Conservation (phyloP, 345 rosid genomes). For the Aurinia saxatilis region DNA sequence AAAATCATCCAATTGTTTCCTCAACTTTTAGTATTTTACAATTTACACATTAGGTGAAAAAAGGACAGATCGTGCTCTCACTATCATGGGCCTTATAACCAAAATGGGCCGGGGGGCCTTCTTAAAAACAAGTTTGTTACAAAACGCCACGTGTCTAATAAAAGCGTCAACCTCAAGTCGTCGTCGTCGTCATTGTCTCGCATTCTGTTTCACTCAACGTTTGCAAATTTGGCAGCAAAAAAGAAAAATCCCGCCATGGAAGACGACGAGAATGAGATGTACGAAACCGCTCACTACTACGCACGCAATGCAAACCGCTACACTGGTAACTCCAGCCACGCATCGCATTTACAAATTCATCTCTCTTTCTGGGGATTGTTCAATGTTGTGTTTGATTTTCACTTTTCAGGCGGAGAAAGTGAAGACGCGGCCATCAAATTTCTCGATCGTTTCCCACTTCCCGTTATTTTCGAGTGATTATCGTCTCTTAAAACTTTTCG, state of each 20-base stretch:
- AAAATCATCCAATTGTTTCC: too few species aligned
- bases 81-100: too few species aligned
- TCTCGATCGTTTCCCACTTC: conserved; percentile 74
- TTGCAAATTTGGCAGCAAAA: neutral
- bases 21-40: too few species aligned
- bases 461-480: conserved; percentile 53
- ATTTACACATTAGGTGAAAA: too few species aligned
- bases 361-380: too few species aligned
- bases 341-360: too few species aligned
- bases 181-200: neutral
- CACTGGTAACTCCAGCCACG: too few species aligned
- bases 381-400: conserved; percentile 12
- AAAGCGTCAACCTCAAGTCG: neutral
- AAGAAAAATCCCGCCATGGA: conserved; percentile 28
- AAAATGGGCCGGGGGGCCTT: neutral
- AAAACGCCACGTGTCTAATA: neutral
- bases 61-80: too few species aligned
- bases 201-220: neutral
- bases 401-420: conserved; percentile 49
- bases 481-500: neutral
- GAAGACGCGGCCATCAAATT: conserved; percentile 68
- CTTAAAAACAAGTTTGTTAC: neutral
- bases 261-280: conserved; percentile 54
- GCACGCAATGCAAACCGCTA: conserved; percentile 26
- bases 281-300: conserved; percentile 70